Evolutionary conservation across 345 rosid genomes (phyloP).

Genomic region (Hevea brasiliensis): DNA sequence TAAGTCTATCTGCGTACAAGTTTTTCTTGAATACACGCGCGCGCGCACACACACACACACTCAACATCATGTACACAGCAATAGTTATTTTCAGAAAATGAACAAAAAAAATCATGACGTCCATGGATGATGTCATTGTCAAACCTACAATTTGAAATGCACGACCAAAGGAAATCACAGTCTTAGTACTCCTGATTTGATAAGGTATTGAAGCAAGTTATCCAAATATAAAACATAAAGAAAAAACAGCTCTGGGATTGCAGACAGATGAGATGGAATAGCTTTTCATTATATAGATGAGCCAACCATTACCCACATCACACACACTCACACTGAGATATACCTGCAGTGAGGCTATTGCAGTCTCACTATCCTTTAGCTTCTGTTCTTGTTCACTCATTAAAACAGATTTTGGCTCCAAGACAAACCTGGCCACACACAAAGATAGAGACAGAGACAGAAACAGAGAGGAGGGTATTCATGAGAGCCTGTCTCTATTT

Average conservation of each 20-base stretch:
- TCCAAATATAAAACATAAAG: no score
- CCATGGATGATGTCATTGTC: neutral
- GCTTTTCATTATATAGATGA: neutral
- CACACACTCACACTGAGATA: neutral
- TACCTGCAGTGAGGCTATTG: constrained; percentile 74
- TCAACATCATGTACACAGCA: neutral
- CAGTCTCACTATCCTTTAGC: constrained; percentile 80
- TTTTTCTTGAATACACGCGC: no score
- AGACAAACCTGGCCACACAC: constrained; percentile 61
- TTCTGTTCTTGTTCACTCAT: constrained; percentile 81
- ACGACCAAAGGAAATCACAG: no score
- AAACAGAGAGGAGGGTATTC: neutral
- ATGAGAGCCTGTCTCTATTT: constrained; percentile 22
- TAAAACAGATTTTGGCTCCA: constrained; percentile 70
- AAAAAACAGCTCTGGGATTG: neutral
- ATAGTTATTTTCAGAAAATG: neutral
- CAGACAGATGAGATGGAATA: neutral
- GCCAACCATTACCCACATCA: neutral
- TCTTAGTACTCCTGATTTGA: no score
- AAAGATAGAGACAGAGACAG: no score
- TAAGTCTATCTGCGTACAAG: no score
- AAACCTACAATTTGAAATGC: no score
- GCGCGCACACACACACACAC: no score
- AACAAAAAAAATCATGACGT: neutral
- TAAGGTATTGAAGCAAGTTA: neutral